These are phyloP conservation scores for Candolleomyces efflorescens DNA, from an alignment of 768 basidiomycete genomes.

Conservation along the genomic window DNA sequence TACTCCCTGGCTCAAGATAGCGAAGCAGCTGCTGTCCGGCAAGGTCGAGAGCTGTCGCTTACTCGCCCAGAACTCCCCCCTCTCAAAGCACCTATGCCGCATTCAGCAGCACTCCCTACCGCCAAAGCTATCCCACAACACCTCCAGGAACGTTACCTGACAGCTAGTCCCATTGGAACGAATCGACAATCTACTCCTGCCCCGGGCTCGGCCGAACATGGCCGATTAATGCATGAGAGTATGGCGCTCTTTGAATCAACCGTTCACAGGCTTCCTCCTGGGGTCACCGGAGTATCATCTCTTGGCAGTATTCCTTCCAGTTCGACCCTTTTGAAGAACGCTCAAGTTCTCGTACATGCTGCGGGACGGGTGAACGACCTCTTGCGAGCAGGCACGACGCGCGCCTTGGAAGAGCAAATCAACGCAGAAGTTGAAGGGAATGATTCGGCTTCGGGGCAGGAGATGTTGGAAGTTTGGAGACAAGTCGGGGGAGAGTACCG, in stretches of 20 bases:
- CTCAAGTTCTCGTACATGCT: slow-evolving; percentile 58
- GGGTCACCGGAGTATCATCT: slow-evolving; percentile 11
- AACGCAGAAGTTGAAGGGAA: slow-evolving; percentile 66
- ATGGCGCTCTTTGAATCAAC: slow-evolving; percentile 67
- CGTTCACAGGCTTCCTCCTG: slow-evolving; percentile 46
- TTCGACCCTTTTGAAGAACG: slow-evolving; percentile 55
- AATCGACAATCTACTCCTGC: slow-evolving; percentile 17
- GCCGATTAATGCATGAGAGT: slow-evolving; percentile 66
- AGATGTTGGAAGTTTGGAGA: slow-evolving; percentile 61
- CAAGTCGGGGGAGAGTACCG: slow-evolving; percentile 67
- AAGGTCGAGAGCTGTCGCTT: slow-evolving; percentile 9
- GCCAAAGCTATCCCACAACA: slow-evolving; percentile 14
- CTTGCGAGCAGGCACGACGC: slow-evolving; percentile 49
- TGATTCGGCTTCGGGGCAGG: slow-evolving; percentile 15
- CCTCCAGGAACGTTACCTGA: slow-evolving; percentile 16
- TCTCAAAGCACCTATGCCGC: slow-evolving; percentile 18
- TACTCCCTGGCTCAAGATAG: slow-evolving; percentile 26
- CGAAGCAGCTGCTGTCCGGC: slow-evolving; percentile 11
- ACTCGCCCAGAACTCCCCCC: slow-evolving; percentile 2
- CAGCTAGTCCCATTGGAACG: slow-evolving; percentile 22
- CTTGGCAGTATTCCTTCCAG: slow-evolving; percentile 27
- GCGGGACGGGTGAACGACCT: slow-evolving; percentile 66
- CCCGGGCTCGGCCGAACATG: slow-evolving; percentile 49
- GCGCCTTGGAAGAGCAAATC: slow-evolving; percentile 70
- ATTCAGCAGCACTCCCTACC: slow-evolving; percentile 10